phyloP scores from a whole-genome alignment of 2,329 filamentous ascomycete species.

The Talaromyces verruculosus region DNA sequence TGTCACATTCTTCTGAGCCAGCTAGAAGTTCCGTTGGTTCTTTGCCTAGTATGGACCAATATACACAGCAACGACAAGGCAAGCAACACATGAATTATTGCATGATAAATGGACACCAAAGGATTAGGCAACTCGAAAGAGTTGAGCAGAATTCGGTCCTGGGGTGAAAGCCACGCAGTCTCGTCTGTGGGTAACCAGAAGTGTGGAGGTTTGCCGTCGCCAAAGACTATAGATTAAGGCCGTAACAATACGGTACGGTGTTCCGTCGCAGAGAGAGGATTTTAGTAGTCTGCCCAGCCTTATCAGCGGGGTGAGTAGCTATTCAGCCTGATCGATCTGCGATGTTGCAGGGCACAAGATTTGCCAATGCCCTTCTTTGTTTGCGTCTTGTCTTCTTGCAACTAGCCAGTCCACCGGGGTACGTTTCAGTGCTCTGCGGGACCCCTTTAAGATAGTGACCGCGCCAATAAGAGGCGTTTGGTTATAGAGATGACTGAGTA shows the following conservation, averaged over 20 bases:
- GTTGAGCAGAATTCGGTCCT: not conserved
- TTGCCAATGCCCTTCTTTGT: not conserved
- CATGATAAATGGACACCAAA: not conserved
- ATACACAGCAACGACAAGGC: not conserved
- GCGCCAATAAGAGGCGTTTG: not conserved
- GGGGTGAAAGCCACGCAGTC: not conserved
- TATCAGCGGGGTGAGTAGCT: not conserved
- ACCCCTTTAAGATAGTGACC: not conserved
- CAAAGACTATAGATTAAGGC: not conserved
- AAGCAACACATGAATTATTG: not conserved
- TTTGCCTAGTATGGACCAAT: not conserved
- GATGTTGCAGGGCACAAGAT: not conserved
- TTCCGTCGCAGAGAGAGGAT: not conserved
- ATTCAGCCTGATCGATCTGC: conserved; percentile 1
- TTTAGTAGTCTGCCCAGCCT: not conserved
- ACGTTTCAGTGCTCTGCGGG: not conserved
- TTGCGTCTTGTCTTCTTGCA: not conserved
- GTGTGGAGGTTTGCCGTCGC: not conserved
- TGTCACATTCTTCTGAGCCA: conserved; percentile 24
- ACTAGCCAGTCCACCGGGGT: not conserved
- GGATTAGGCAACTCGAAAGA: not conserved
- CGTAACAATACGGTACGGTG: not conserved
- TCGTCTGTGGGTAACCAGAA: not conserved
- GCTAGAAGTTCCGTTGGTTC: not conserved
- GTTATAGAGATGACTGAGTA: not conserved